These are phyloP conservation scores for Scolecobasidium constrictum DNA, from an alignment of 2,329 filamentous ascomycete genomes.

Conservation along the genomic window DNA sequence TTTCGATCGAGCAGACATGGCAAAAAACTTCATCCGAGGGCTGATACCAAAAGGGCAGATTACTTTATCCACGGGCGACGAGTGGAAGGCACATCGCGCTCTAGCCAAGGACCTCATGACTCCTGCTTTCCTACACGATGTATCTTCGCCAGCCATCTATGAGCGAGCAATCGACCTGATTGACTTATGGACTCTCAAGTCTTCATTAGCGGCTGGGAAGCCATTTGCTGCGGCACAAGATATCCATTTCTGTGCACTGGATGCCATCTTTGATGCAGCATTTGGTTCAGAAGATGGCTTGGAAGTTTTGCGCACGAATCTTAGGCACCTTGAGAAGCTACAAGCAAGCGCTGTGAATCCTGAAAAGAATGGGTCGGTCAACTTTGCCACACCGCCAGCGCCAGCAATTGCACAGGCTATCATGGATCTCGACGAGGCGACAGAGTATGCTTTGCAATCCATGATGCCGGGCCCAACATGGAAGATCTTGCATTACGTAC, in stretches of 20 bases:
- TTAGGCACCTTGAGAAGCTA: constrained; percentile 18
- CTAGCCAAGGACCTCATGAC: neutral
- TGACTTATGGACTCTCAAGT: neutral
- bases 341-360: constrained; percentile 10
- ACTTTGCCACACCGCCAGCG: constrained; percentile 14
- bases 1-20: neutral
- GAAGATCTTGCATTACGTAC: constrained; percentile 12
- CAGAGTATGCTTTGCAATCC: constrained; percentile 14
- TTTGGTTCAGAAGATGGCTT: constrained; percentile 21
- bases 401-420: constrained; percentile 15
- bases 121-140: neutral
- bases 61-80: neutral
- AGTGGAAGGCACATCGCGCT: neutral
- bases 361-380: constrained; percentile 11
- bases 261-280: constrained; percentile 28
- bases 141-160: neutral
- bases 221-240: constrained; percentile 26
- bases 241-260: constrained; percentile 24
- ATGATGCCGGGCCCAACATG: constrained; percentile 17
- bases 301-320: neutral
- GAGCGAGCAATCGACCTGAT: neutral
- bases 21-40: neutral
- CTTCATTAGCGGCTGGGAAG: too few species aligned
- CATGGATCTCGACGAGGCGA: constrained; percentile 13
- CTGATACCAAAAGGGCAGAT: neutral